Percentiles rank a stretch among this genome's conserved stretches.
Evolutionary conservation across 805 yeast species (phyloP).

Genomic region (Cyberlindnera maclurae): DNA sequence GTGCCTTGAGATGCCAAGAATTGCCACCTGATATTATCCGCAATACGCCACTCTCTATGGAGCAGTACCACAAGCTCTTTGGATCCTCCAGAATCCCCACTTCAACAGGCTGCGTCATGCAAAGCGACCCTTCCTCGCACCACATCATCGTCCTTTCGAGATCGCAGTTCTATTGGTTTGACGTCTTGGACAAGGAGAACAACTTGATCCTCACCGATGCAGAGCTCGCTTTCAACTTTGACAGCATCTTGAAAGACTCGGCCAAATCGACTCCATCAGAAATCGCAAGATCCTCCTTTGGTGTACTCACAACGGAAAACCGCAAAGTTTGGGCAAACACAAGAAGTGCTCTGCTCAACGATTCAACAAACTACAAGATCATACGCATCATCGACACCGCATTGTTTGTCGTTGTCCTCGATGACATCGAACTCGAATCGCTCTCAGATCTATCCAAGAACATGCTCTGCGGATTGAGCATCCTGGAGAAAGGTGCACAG

Average conservation of each 20-base stretch:
- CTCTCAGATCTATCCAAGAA: constrained; percentile 67
- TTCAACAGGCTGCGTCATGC: constrained; percentile 75
- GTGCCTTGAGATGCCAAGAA: constrained; percentile 70
- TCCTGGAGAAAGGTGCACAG: constrained; percentile 77
- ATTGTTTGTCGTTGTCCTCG: constrained; percentile 75
- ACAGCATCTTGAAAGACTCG: constrained; percentile 73
- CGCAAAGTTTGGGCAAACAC: constrained; percentile 81
- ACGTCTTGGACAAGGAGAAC: constrained; percentile 69
- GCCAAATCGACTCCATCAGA: constrained; percentile 41
- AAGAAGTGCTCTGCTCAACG: constrained; percentile 44
- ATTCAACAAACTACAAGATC: constrained; percentile 58
- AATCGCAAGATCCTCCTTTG: constrained; percentile 78
- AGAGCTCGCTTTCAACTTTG: constrained; percentile 68
- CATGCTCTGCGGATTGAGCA: constrained; percentile 81
- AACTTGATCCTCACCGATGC: constrained; percentile 67
- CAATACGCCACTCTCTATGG: constrained; percentile 77
- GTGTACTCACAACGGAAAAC: constrained; percentile 85
- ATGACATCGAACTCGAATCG: constrained; percentile 59
- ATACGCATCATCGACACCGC: constrained; percentile 74
- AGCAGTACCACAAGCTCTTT: constrained; percentile 79
- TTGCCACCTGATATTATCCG: constrained; percentile 64
- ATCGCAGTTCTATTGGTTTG: constrained; percentile 93
- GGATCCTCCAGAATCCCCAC: constrained; percentile 88
- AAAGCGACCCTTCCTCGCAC: constrained; percentile 65
- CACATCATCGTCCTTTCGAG: constrained; percentile 79